Evolutionary conservation across 2,329 filamentous ascomycete genomes (phyloP), one percentile per base, ranked within the genome.

Genomic region (Fusarium siculi): DNA sequence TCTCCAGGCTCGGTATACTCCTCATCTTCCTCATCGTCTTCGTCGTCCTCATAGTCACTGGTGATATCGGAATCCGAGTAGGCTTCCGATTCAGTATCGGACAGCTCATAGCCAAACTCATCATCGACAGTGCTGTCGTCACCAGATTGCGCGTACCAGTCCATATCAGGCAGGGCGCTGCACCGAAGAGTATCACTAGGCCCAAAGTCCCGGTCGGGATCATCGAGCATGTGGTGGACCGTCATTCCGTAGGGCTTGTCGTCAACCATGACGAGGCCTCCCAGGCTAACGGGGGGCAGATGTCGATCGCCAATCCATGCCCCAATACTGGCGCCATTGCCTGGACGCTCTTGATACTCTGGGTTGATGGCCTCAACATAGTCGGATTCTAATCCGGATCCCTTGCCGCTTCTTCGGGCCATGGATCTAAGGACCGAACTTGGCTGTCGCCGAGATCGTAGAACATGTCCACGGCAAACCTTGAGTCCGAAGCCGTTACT

Each of bases 161-260:
- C 82, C 9, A 83, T 81, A 10, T 78, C 79, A 2, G 75, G 80
- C 63, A 77, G 81, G 40, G 77, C 85, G 81, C 79, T 87, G 82
- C 80, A 87, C 49, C 78, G 80, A 55, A 75, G 52, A 7, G 75
- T 74, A 46, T 81, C 73, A 30, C 63, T 68, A 15, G 74, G 73
- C 3, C 74, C 76, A 40, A 83, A 83, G 15, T 86, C 84, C 59
- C 82, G 81, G 7, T 89, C 88, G 2, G 89, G 89, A 64, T 91
- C 89, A 85, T 98, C 96, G 5, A 98, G 89, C 91, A 98, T 96
- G 81, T 98, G 96, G 78, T 98, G 96, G 1, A 98, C 96, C 28
- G 94, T 98, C 93, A 98, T 96, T 18, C 96, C 96, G 77, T 95
- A 96, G 0, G 93, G 90, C 80, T 93, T 91, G 62, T 93, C 91